Percentiles rank a stretch among this genome's conserved stretches.
phyloP scores from a whole-genome alignment of 2,329 filamentous ascomycete species.

The Microdochium trichocladiopsis region DNA sequence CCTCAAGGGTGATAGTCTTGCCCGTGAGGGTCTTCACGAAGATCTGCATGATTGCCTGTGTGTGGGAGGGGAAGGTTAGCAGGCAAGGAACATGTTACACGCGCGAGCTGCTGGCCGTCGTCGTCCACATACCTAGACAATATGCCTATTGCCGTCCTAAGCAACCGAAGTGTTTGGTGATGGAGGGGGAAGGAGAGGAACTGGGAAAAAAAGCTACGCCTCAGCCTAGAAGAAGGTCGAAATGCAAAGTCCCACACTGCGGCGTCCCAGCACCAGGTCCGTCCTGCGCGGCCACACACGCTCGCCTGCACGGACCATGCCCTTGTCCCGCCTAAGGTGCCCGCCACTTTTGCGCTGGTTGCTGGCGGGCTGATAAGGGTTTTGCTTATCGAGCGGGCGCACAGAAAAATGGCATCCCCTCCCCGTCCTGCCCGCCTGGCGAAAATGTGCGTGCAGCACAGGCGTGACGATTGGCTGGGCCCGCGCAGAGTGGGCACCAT shows the following conservation, averaged over 20 bases:
- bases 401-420: background rate
- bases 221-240: background rate
- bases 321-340: no score
- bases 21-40: constrained; percentile 89
- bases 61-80: constrained; percentile 1
- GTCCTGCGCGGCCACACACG: background rate
- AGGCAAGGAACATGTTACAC: background rate
- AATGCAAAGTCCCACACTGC: background rate
- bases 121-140: constrained; percentile 57
- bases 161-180: constrained; percentile 39
- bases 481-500: background rate
- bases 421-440: background rate
- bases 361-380: background rate
- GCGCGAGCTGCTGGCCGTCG: constrained; percentile 23
- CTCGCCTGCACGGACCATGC: background rate
- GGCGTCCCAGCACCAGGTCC: background rate
- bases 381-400: background rate
- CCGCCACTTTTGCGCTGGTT: background rate
- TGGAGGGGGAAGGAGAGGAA: constrained; percentile 17
- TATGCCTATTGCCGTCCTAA: constrained; percentile 54
- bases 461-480: background rate
- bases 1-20: constrained; percentile 99
- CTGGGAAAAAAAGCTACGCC: constrained; percentile 7
- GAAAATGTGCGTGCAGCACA: background rate
- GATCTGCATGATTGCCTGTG: constrained; percentile 67